Percentiles rank a stretch among this genome's conserved stretches.
phyloP scores from a whole-genome alignment of 2,329 filamentous ascomycete genomes.

The Clarireedia sp. region DNA sequence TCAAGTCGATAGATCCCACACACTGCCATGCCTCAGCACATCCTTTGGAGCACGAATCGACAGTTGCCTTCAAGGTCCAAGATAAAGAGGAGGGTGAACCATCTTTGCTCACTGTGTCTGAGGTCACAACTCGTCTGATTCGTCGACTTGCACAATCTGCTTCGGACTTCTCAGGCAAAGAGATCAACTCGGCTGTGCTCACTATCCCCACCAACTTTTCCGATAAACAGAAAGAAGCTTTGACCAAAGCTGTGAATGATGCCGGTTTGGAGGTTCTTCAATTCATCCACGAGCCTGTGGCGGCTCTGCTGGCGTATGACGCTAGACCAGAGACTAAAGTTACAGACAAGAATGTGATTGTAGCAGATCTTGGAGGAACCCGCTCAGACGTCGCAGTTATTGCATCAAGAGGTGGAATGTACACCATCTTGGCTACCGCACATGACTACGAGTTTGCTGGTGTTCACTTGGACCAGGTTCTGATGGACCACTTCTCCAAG shows the following conservation, averaged over 20 bases:
- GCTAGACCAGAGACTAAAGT: constrained; percentile 67
- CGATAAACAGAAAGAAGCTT: constrained; percentile 75
- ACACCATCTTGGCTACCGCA: constrained; percentile 84
- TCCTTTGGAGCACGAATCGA: constrained; percentile 64
- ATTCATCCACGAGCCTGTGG: constrained; percentile 84
- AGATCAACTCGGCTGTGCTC: constrained; percentile 89
- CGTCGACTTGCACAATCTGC: constrained; percentile 75
- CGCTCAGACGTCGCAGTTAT: constrained; percentile 87
- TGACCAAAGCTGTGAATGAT: constrained; percentile 68
- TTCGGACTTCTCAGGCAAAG: constrained; percentile 85
- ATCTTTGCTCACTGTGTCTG: constrained; percentile 67
- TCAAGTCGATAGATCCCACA: constrained; percentile 93
- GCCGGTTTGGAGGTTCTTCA: constrained; percentile 86
- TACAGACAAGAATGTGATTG: constrained; percentile 81
- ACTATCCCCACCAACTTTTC: constrained; percentile 90
- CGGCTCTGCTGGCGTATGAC: constrained; percentile 85
- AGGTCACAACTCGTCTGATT: constrained; percentile 78
- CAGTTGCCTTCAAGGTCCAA: constrained; percentile 74
- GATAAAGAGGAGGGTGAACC: constrained; percentile 60
- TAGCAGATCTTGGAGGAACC: constrained; percentile 87
- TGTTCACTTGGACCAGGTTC: constrained; percentile 75
- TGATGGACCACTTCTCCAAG: constrained; percentile 96
- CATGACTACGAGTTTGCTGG: constrained; percentile 96
- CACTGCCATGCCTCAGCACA: constrained; percentile 91
- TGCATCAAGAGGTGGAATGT: constrained; percentile 88